Evolutionary conservation across 2,329 filamentous ascomycete genomes (phyloP).

Genomic region (Fusarium multiceps): DNA sequence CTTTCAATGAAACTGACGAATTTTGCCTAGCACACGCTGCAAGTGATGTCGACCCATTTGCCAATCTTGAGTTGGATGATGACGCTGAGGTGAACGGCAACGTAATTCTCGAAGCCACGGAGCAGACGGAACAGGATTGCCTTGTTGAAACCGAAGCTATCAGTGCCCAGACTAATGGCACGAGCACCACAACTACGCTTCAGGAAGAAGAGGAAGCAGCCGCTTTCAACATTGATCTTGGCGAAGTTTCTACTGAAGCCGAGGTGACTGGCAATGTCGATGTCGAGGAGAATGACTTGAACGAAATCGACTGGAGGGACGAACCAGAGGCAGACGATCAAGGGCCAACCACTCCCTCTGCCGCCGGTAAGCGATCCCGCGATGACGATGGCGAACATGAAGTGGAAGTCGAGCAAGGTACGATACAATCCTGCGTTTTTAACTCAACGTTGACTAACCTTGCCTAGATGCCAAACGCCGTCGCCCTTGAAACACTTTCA

Average conservation of each 20-base stretch:
- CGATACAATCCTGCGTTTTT: neutral
- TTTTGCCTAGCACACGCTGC: slow-evolving; percentile 38
- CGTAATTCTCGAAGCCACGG: slow-evolving; percentile 29
- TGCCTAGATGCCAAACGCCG: slow-evolving; percentile 62
- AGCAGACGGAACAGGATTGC: slow-evolving; percentile 30
- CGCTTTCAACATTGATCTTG: slow-evolving; percentile 40
- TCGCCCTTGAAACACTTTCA: slow-evolving; percentile 51
- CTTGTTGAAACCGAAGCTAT: slow-evolving; percentile 18
- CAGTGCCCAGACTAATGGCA: slow-evolving; percentile 35
- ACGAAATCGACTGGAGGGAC: slow-evolving; percentile 49
- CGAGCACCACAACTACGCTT: slow-evolving; percentile 50
- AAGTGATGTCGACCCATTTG: slow-evolving; percentile 44
- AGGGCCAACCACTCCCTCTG: slow-evolving; percentile 33
- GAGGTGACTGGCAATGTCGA: slow-evolving; percentile 40
- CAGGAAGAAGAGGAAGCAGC: slow-evolving; percentile 49
- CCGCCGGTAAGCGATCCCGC: slow-evolving; percentile 46
- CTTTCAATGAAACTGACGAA: slow-evolving; percentile 43
- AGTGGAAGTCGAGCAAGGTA: slow-evolving; percentile 52
- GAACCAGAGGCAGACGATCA: slow-evolving; percentile 42
- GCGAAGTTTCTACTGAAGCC: slow-evolving; percentile 34
- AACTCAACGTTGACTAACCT: slow-evolving; percentile 46
- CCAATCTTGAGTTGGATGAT: slow-evolving; percentile 43
- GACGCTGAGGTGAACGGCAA: slow-evolving; percentile 31
- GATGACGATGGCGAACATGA: slow-evolving; percentile 46
- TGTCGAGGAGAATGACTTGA: slow-evolving; percentile 36